Evolutionary conservation across 2,329 filamentous ascomycete genomes (phyloP), one percentile per base, ranked within the genome.

Genomic region (Botrytis hyacinthi): DNA sequence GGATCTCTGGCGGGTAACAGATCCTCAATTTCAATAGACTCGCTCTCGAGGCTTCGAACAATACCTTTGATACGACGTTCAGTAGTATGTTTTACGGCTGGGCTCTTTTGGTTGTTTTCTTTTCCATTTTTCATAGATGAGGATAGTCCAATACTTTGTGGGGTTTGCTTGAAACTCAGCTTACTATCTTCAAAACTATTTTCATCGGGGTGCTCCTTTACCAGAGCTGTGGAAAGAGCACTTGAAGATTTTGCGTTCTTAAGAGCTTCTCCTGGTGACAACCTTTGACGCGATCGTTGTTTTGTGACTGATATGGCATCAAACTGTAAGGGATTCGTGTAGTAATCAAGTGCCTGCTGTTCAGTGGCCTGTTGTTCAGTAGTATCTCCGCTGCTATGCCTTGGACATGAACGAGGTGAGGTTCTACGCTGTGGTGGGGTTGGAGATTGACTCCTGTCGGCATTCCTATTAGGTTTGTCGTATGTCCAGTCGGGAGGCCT

Each of bases 401-500:
- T 40, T 35, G 57, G 29, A 40, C 22, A 22, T 69, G 44, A 61
- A 48, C 20, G 35, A 61, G 32, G 61, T 26, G 44, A 61, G 59
- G 81, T 44, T 81, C 84, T 54, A 80, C 81, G 77, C 62, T 74
- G 72, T n/a, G 73, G 73, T 1, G 82, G 81, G n/a, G 82, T 81
- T 12, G 83, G 81, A 10, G 84, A 85, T 26, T 74, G 77, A 42
- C 78, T 77, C 63, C 78, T 78, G 42, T 79, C 77, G 32, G 74
- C 75, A 35, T 69, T 66, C 22, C 73, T 74, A 35, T 75, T 76
- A 37, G 74, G 46, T 44, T 77, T 75, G 12, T 77, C 75, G 59
- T 74, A 42, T 26, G 79, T 76, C 82, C 82, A 85, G 26, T 82
- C 81, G 35, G 78, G 80, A 40, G 84, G 83, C 32, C 81, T 82